These are phyloP conservation scores for Macrolepiota dolichaula DNA, from an alignment of 768 basidiomycete genomes.

Conservation along the genomic window DNA sequence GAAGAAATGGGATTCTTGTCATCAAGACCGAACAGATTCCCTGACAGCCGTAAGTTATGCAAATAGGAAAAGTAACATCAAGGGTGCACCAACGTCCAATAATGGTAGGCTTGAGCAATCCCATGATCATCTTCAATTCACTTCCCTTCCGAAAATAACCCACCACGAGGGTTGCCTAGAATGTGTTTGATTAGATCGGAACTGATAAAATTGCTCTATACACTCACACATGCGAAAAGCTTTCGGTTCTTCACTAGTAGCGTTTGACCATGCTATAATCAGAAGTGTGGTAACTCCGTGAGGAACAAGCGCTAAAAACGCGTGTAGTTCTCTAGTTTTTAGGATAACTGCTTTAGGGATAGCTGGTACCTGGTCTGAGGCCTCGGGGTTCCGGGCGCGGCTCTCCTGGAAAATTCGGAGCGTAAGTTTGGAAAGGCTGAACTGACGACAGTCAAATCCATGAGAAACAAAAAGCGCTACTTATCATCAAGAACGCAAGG, in stretches of 20 bases:
- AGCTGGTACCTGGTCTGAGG: background rate
- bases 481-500: background rate
- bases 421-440: background rate
- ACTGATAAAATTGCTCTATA: background rate
- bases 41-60: background rate
- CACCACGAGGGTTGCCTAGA: background rate
- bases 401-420: conserved; percentile 1
- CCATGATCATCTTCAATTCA: background rate
- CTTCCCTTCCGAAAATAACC: background rate
- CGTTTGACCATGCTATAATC: background rate
- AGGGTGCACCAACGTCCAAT: background rate
- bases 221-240: background rate
- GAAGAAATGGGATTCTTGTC: background rate
- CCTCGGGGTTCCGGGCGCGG: background rate
- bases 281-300: background rate
- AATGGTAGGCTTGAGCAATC: background rate
- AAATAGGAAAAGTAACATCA: background rate
- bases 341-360: background rate
- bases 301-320: background rate
- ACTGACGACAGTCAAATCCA: background rate
- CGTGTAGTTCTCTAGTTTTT: background rate
- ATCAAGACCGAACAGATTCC: background rate
- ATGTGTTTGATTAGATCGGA: background rate
- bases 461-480: background rate
- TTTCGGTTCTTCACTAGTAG: background rate